Percentiles rank a stretch among this genome's conserved stretches.
Evolutionary conservation across 108 stramenopile species (phyloP).

Genomic region (Nannochloropsis granulata): DNA sequence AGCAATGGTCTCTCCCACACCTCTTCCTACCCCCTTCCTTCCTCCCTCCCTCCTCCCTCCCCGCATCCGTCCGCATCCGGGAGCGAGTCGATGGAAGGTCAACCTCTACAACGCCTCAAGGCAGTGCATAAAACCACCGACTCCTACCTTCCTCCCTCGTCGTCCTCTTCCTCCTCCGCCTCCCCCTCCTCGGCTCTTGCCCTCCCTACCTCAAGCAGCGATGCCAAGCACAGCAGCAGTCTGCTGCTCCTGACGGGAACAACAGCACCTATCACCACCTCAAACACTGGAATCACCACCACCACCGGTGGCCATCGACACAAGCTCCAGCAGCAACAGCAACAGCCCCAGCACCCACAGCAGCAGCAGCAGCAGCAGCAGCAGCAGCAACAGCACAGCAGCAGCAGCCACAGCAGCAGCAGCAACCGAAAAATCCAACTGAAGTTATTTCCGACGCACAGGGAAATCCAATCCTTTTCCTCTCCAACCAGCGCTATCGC

Average conservation of each 20-base stretch:
- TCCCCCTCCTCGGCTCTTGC: background rate
- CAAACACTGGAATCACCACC: too few relatives aligned
- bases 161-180: background rate
- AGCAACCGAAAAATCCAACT: background rate
- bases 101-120: too few relatives aligned
- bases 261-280: too few relatives aligned
- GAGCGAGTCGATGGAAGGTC: too few relatives aligned
- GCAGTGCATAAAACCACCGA: too few relatives aligned
- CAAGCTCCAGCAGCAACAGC: too few relatives aligned
- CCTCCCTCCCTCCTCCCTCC: background rate
- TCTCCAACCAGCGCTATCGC: conserved; percentile 6
- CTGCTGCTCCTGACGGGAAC: too few relatives aligned
- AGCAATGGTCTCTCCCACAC: too few relatives aligned
- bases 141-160: background rate
- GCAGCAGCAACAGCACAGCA: background rate
- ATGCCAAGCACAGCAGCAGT: too few relatives aligned
- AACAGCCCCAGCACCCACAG: too few relatives aligned
- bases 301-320: too few relatives aligned
- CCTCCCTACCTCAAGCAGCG: background rate
- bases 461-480: background rate
- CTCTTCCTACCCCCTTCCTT: background rate
- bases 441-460: background rate
- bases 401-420: background rate
- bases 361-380: background rate
- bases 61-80: background rate